A percentile compares a stretch with the other conserved stretches of the same genome.
Conservation (phyloP, 176 grass and related monocot species). For the Chrysopogon serrulatus region DNA sequence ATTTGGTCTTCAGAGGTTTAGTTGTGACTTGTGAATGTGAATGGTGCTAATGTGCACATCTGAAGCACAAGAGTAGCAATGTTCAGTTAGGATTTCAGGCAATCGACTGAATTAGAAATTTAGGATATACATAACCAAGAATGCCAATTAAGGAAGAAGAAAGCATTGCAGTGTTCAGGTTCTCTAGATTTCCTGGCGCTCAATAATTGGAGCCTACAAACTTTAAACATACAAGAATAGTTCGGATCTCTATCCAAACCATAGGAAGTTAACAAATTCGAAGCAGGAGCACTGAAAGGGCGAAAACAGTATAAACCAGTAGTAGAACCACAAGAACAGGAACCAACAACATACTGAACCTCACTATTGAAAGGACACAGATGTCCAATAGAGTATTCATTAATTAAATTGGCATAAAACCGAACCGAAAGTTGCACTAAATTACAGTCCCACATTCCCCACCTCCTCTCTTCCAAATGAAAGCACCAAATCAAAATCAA, state of each 20-base stretch:
- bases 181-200: background rate
- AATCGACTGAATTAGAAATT: background rate
- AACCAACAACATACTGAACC: background rate
- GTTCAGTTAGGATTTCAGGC: background rate
- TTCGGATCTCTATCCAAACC: background rate
- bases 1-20: background rate
- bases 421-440: background rate
- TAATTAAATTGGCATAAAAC: background rate
- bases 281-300: background rate
- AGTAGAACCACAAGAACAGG: background rate
- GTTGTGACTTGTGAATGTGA: background rate
- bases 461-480: too few relatives aligned
- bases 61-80: constrained; percentile 18
- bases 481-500: too few relatives aligned
- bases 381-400: background rate
- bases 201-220: background rate
- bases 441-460: background rate
- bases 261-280: background rate
- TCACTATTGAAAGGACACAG: background rate
- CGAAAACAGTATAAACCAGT: background rate
- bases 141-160: background rate
- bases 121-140: background rate
- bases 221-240: background rate
- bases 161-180: background rate
- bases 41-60: background rate